Percentiles rank a stretch among this genome's conserved stretches.
Conservation (phyloP, 2,329 filamentous ascomycete species). For the Aspergillus novoparasiticus region DNA sequence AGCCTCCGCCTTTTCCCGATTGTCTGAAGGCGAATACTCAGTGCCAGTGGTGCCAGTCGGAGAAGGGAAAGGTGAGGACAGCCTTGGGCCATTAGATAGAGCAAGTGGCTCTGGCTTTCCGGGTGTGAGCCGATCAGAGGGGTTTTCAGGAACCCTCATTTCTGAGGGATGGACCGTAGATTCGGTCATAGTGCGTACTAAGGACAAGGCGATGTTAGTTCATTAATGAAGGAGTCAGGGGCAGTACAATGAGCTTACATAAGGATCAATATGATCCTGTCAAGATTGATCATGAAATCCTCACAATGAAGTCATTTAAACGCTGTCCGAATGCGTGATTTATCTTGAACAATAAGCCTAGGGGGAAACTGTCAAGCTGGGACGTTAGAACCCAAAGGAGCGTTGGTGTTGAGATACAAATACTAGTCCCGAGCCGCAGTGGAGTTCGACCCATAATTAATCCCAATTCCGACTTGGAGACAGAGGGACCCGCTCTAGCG, state of each 20-base stretch:
- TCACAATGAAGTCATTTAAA: constrained; percentile 7
- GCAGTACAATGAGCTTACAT: background rate
- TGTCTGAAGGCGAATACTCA: constrained; percentile 22
- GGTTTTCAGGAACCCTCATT: constrained; percentile 21
- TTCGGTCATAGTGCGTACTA: constrained; percentile 29
- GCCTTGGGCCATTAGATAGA: constrained; percentile 23
- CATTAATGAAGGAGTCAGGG: background rate
- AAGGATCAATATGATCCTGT: constrained; percentile 16
- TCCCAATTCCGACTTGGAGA: constrained; percentile 14
- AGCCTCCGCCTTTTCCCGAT: constrained; percentile 19
- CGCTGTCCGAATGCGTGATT: background rate
- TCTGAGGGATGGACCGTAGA: constrained; percentile 21
- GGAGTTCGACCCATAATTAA: constrained; percentile 30
- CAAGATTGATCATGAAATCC: constrained; percentile 7
- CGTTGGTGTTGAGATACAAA: constrained; percentile 14
- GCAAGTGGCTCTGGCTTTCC: constrained; percentile 24
- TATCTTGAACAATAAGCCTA: background rate
- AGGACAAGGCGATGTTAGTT: constrained; percentile 7
- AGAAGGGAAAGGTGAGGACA: constrained; percentile 33
- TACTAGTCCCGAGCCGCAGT: constrained; percentile 30
- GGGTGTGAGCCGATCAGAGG: constrained; percentile 19
- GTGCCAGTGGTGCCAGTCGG: constrained; percentile 28
- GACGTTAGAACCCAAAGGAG: constrained; percentile 27
- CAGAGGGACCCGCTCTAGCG: constrained; percentile 29
- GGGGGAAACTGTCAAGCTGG: constrained; percentile 5